Conservation (phyloP, 1,139 yeast species). For the Zygosaccharomyces sapae region DNA sequence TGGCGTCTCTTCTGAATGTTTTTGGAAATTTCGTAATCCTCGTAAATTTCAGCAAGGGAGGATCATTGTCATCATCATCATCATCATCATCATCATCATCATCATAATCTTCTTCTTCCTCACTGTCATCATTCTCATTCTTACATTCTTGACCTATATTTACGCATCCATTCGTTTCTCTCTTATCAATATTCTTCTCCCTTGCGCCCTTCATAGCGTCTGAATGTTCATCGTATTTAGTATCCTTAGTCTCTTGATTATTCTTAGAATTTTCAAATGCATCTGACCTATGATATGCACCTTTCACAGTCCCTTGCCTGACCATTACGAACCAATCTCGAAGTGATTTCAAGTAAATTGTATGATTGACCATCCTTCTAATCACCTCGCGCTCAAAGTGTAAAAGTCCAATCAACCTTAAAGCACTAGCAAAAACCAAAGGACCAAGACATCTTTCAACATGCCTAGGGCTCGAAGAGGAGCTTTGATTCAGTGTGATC, state of each 20-base stretch:
- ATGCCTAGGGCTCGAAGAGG: conserved; percentile 40
- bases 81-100: conserved; percentile 34
- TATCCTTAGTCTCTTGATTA: conserved; percentile 20
- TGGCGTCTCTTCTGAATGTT: conserved; percentile 65
- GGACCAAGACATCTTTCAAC: conserved; percentile 5
- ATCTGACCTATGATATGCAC: background rate
- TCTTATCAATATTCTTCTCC: conserved; percentile 6
- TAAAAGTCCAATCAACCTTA: background rate
- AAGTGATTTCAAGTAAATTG: background rate
- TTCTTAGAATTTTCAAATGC: background rate
- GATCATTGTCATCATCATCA: conserved; percentile 47
- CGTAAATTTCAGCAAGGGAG: conserved; percentile 72
- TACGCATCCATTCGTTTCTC: too few relatives aligned
- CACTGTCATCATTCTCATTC: too few relatives aligned
- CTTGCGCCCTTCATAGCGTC: conserved; percentile 5
- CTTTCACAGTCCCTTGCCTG: background rate
- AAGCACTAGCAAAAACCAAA: background rate
- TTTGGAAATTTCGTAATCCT: conserved; percentile 63
- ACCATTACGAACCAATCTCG: background rate
- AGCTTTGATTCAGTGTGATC: conserved; percentile 59
- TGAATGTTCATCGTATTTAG: conserved; percentile 18
- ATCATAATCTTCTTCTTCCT: conserved; percentile 24
- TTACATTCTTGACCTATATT: too few relatives aligned
- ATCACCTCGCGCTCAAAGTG: background rate
- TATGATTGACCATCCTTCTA: background rate